phyloP scores from a whole-genome alignment of 805 yeast species.

The Ascoidea asiatica region DNA sequence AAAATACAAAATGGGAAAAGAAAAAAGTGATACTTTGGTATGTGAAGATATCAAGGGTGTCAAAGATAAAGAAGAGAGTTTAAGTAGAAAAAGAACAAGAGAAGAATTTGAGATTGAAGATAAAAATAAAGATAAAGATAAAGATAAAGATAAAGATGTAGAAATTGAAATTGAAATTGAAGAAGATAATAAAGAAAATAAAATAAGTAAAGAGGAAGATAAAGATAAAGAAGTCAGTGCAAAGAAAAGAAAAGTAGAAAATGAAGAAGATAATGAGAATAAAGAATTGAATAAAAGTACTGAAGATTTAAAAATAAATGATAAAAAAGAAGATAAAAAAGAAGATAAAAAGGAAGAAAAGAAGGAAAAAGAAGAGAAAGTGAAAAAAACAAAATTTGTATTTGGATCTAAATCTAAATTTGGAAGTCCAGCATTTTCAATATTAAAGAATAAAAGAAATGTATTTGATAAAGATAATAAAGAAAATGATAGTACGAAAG shows the following conservation, averaged over 20 bases:
- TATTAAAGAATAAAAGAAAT: constrained; percentile 17
- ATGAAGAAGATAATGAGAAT: constrained; percentile 10
- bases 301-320: constrained; percentile 2
- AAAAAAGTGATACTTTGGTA: too few species aligned
- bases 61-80: too few species aligned
- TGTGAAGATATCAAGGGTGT: too few species aligned
- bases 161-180: constrained; percentile 1
- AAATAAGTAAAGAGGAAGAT: constrained; percentile 1
- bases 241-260: constrained; percentile 5
- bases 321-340: constrained; percentile 2
- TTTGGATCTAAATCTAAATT: constrained; percentile 42
- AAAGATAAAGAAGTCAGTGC: constrained; percentile 1
- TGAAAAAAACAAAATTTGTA: constrained; percentile 31
- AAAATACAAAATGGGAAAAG: constrained; percentile 9
- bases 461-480: constrained; percentile 29
- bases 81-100: too few species aligned
- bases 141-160: constrained; percentile 14
- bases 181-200: constrained; percentile 2
- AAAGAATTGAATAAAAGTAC: constrained; percentile 2
- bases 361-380: constrained; percentile 5
- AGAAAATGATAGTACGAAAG: constrained; percentile 18
- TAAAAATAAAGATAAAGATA: constrained; percentile 13
- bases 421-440: constrained; percentile 26
- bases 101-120: constrained; percentile 10
- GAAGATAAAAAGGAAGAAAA: too few species aligned